Evolutionary conservation across 2,329 filamentous ascomycete genomes (phyloP), one percentile per base, ranked within the genome.

Genomic region (Sarocladium strictum): DNA sequence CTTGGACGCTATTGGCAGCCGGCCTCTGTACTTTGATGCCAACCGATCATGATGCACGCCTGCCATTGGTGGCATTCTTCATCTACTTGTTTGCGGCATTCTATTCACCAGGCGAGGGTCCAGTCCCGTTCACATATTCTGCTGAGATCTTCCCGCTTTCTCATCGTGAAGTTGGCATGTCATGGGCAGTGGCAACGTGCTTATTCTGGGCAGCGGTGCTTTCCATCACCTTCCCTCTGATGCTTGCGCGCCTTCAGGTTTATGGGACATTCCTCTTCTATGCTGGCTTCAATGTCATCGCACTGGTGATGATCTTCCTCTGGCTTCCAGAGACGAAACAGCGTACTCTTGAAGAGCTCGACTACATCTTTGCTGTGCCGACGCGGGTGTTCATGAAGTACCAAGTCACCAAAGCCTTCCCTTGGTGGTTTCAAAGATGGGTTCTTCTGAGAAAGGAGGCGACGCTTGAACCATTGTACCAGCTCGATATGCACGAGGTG

Each of bases 81-180:
- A 69, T 83, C 21, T 83, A 79, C 63, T 67, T 83, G 2, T 83
- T 81, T 55, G 75, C 74, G 1, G 76, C 72, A 17, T 74, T 77
- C 59, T 77, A 77, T 58, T 75, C 73, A 2, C 75, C 75, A 2
- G 74, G 74, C 2, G 85, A 89, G 68, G 85, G 83, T 0, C 80
- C 81, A 3, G 85, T 88, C 7, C 84, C 85, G 0, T 88, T 85
- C 63, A 81, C 82, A 0, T 88, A 88, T 68, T 80, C 77, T 4
- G 84, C 85, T 40, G 86, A 89, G 65, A 83, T 87, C 1, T 89
- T 85, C 64, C 85, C 86, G 0, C 76, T 88, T 1, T 85, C 83
- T 1, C 85, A 89, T 64, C 78, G 86, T 62, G 86, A 89, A 63
- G 76, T 88, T 23, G 86, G 86, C 55, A 89, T 89, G 86, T 79